Conservation (phyloP, 208 protist genomes). For the Leishmania aethiopica region DNA sequence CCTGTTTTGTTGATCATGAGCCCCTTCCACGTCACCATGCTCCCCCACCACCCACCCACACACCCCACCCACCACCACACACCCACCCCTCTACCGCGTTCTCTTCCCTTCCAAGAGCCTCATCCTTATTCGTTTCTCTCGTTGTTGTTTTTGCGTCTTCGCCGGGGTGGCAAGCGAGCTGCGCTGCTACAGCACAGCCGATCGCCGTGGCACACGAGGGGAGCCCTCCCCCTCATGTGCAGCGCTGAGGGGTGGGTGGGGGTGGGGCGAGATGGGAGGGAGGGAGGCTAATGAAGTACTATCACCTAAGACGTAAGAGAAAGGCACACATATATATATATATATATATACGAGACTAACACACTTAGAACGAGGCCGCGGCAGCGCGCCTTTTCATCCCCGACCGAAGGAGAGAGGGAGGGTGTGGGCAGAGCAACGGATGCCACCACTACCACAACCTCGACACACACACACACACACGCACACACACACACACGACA, state of each 20-base stretch:
- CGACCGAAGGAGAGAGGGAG: background rate
- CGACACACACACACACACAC: background rate
- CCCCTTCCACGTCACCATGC: background rate
- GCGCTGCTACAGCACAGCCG: too few relatives aligned
- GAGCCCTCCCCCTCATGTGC: too few relatives aligned
- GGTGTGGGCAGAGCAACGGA: background rate
- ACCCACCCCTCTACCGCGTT: too few relatives aligned
- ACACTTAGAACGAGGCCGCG: background rate
- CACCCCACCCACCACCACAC: too few relatives aligned
- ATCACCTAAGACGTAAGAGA: background rate
- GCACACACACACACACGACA: background rate
- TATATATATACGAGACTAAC: too few relatives aligned
- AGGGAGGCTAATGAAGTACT: background rate
- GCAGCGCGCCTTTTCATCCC: background rate
- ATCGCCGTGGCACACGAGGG: too few relatives aligned
- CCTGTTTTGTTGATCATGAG: background rate
- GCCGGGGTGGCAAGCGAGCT: too few relatives aligned
- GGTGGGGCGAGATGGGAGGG: background rate
- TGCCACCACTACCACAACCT: background rate
- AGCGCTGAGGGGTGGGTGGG: background rate
- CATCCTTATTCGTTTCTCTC: too few relatives aligned
- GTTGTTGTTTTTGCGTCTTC: too few relatives aligned
- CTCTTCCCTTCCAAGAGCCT: background rate
- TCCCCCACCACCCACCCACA: background rate
- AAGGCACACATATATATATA: background rate